Percentiles rank a stretch among this genome's conserved stretches.
Conservation (phyloP, 306 rosid genomes). For the Elaeagnus macrophylla region DNA sequence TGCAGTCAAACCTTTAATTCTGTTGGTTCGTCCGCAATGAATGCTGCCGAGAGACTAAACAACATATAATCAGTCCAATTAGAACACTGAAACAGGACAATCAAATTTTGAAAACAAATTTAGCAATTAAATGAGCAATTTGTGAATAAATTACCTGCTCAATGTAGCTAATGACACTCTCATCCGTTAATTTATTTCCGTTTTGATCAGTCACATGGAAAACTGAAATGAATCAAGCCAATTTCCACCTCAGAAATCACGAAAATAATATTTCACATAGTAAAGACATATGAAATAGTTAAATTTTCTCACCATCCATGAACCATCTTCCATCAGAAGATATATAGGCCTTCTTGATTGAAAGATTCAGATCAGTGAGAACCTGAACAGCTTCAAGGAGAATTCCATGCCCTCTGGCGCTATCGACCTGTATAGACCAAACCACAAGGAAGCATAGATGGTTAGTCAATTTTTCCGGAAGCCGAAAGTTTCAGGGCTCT, state of each 20-base stretch:
- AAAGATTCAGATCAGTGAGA: slow-evolving; percentile 70
- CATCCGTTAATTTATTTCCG: slow-evolving; percentile 72
- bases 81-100: background rate
- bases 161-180: slow-evolving; percentile 57
- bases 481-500: background rate
- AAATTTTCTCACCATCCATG: slow-evolving; percentile 71
- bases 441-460: slow-evolving; percentile 1
- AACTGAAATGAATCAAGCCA: slow-evolving; percentile 36
- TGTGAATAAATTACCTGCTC: slow-evolving; percentile 55
- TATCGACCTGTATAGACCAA: slow-evolving; percentile 54
- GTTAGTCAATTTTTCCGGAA: slow-evolving; percentile 3
- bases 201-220: slow-evolving; percentile 79
- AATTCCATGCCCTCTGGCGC: slow-evolving; percentile 85
- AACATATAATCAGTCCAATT: slow-evolving; percentile 1
- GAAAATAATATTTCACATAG: background rate
- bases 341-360: slow-evolving; percentile 78
- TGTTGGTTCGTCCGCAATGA: slow-evolving; percentile 36
- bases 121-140: background rate
- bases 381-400: slow-evolving; percentile 83
- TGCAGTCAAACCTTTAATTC: slow-evolving; percentile 45
- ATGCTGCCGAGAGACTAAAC: slow-evolving; percentile 62
- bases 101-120: background rate
- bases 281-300: background rate
- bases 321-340: slow-evolving; percentile 94
- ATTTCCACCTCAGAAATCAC: slow-evolving; percentile 3